Evolutionary conservation across 352 stramenopile genomes (phyloP), one percentile per base, ranked within the genome.

Genomic region (Globisporangium emineosum): DNA sequence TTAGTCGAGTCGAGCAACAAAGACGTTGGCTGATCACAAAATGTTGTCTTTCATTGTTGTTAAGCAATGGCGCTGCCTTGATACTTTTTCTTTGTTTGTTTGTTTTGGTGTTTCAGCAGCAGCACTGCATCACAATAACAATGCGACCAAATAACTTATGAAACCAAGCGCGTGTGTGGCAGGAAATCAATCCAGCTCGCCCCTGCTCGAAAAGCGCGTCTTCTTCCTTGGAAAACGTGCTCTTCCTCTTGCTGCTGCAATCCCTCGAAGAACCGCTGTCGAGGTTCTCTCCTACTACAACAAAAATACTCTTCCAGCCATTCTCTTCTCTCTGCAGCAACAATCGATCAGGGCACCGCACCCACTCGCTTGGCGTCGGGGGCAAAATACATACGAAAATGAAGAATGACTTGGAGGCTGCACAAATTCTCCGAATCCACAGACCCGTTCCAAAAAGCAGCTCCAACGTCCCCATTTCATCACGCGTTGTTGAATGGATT

Each of bases 401-500:
- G 30, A 35, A 57, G 29, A 57, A 29, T 19, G 29, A n/a, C 15
- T 12, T 35, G 25, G 19, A 33, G 0, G 12, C 19, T 10, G 52
- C 17, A n/a, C 17, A 29, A 15, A n/a, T 15, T 25, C 45, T 27
- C 21, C 43, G 15, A 7, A 50, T n/a, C n/a, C n/a, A n/a, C n/a
- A 5, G 21, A 51, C 43, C 43, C 19, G 15, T n/a, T 29, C 45
- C 10, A n/a, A 42, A 13, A 57, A 30, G 19, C 49, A 35, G 49
- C 13, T 19, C 35, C 35, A 19, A 42, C 5, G 35, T 42, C 35
- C 37, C 2, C 17, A 47, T 21, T 27, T 29, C 45, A 25, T 62
- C 56, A 62, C 27, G 37, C 56, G 37, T 62, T 40, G 40, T 62
- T 30, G 25, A 62, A 62, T 25, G 56, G 56, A 51, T 62, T 62